Base-by-base conservation (phyloP, 306 rosid species). In the Fagus crenata region DNA sequence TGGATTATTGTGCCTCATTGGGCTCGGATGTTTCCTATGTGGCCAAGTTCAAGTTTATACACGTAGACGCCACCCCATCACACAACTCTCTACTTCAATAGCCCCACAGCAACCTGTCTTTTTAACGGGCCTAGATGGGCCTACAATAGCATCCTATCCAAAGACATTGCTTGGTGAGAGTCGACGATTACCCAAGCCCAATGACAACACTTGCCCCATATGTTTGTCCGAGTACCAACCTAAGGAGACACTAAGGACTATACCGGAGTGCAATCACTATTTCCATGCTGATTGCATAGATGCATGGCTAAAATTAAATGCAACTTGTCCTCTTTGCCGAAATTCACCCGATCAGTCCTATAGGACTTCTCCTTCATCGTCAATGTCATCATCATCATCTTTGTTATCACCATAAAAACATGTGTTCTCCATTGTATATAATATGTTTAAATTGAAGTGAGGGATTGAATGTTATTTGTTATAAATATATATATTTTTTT, bases 61-160 rank as follows among this genome's bases (percentile, higher is more conserved):
- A 7, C 78, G 54, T 13, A 76, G 84, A 35, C 61, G 13, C 51
- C 78, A 4, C 22, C 76, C 81, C 3, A 53, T 2, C 51, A 43
- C 32, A 4, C 67, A 80, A 2, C 17, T 69, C 53, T 75, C 88
- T 1, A 1, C n/a, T 4, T 67, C 84, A 32, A 69, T 49, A 6
- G 55, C 67, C 4, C 69, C 76, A 0, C 78, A 59, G 15, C 81
- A 86, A 0, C 14, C 67, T 1, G 77, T 83, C 1, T 58, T 81
- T 1, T 32, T 28, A 6, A 76, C 55, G 70, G 97, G 98, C 1
- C 89, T 91, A 0, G 97, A 91, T 28, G 84, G 87, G 35, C 81
- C 93, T 4, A 90, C 92, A 5, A 93, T 93, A 22, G 91, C 87
- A n/a, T 90, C 90, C 5, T 93, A 79, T 41, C 97, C 97, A 0